A percentile compares a stretch with the other conserved stretches of the same genome.
phyloP scores from a whole-genome alignment of 73 alveolate genomes.

The Blepharisma stoltei region DNA sequence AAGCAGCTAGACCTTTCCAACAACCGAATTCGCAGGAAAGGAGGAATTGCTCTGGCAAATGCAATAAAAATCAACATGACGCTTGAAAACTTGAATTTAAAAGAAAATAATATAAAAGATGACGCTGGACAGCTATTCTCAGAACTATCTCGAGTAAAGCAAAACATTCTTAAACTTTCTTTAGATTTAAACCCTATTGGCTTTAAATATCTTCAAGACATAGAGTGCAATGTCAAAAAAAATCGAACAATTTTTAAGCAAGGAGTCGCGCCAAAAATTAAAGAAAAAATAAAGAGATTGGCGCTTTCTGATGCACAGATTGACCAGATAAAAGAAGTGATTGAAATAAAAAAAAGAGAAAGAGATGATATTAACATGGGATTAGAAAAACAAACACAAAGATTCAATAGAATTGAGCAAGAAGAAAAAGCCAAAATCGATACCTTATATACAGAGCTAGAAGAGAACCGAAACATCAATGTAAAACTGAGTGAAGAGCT shows the following conservation, averaged over 20 bases:
- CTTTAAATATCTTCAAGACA: slow-evolving; percentile 30
- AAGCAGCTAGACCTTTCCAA: not conserved
- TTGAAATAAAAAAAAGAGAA: not conserved
- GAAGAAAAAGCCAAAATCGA: not conserved
- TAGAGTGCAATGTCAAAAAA: slow-evolving; percentile 5
- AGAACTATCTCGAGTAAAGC: slow-evolving; percentile 29
- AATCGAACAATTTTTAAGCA: slow-evolving; percentile 4
- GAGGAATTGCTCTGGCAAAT: slow-evolving; percentile 24
- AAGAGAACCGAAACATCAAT: not conserved
- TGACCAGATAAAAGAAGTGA: not conserved
- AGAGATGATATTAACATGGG: not conserved
- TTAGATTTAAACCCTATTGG: slow-evolving; percentile 27
- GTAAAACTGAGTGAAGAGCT: not conserved
- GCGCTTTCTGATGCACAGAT: not conserved
- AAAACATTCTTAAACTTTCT: slow-evolving; percentile 25
- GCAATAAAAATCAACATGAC: slow-evolving; percentile 6
- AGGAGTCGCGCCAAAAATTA: not conserved
- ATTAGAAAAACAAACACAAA: not conserved
- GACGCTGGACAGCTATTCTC: slow-evolving; percentile 33
- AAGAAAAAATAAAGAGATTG: not conserved
- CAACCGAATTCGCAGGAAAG: not conserved
- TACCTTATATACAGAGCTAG: not conserved
- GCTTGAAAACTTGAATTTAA: not conserved
- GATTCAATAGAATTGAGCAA: not conserved
- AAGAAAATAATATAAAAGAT: slow-evolving; percentile 31